Evolutionary conservation across 805 yeast genomes (phyloP).

Genomic region (Candida maltosa): DNA sequence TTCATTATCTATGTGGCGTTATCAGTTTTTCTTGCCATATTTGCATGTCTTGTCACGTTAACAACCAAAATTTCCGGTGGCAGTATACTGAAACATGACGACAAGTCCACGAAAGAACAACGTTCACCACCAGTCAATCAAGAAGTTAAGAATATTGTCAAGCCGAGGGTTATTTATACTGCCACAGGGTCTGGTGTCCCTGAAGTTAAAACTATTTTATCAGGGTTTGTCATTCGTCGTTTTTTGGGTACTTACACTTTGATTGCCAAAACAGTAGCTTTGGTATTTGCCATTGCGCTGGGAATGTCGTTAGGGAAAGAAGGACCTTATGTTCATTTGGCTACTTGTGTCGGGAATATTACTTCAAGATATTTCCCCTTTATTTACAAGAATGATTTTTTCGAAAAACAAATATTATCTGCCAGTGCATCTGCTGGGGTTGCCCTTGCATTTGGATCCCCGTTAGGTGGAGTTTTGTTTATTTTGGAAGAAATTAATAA

Average conservation of each 20-base stretch:
- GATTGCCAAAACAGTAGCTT: slow-evolving; percentile 44
- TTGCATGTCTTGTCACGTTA: slow-evolving; percentile 45
- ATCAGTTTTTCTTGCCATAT: slow-evolving; percentile 40
- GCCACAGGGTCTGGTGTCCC: slow-evolving; percentile 63
- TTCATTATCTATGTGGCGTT: slow-evolving; percentile 32
- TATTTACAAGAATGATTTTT: slow-evolving; percentile 45
- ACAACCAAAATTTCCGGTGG: slow-evolving; percentile 38
- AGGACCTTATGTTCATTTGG: slow-evolving; percentile 61
- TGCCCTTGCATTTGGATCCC: slow-evolving; percentile 59
- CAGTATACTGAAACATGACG: slow-evolving; percentile 1
- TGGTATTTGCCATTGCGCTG: slow-evolving; percentile 53
- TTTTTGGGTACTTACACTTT: slow-evolving; percentile 53
- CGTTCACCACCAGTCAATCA: background rate
- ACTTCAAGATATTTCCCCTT: slow-evolving; percentile 44
- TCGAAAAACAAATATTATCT: slow-evolving; percentile 50
- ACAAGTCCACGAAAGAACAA: slow-evolving; percentile 1
- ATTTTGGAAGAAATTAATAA: slow-evolving; percentile 56
- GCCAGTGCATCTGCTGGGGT: slow-evolving; percentile 61
- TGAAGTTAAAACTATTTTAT: slow-evolving; percentile 56
- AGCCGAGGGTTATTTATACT: slow-evolving; percentile 36
- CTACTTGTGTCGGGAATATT: slow-evolving; percentile 57
- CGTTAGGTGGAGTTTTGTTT: slow-evolving; percentile 57
- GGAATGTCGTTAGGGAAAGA: slow-evolving; percentile 59
- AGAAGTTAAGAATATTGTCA: slow-evolving; percentile 1
- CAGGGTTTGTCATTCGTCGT: slow-evolving; percentile 54